A percentile compares a stretch with the other conserved stretches of the same genome.
Evolutionary conservation across 139 green algal species (phyloP).

Genomic region (Chlorella ohadii): DNA sequence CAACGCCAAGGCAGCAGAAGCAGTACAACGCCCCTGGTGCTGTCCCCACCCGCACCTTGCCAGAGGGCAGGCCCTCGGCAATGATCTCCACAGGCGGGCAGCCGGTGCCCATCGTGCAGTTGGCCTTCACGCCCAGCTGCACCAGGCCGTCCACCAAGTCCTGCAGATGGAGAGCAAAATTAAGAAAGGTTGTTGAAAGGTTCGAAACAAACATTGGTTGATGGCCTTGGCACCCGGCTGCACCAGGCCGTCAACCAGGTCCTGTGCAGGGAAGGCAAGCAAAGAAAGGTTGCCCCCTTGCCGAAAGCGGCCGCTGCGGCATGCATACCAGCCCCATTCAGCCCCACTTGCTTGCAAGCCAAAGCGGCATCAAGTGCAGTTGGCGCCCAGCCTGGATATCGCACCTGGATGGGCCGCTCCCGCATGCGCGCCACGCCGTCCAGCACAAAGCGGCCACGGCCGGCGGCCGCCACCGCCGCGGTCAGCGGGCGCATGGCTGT

Average conservation of each 20-base stretch:
- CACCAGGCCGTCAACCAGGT: conserved; percentile 88
- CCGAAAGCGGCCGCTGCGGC: too few species aligned
- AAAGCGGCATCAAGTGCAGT: too few species aligned
- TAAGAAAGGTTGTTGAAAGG: too few species aligned
- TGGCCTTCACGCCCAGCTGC: conserved; percentile 95
- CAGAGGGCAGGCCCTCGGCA: conserved; percentile 84
- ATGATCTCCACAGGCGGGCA: conserved; percentile 94
- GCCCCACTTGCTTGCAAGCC: too few species aligned
- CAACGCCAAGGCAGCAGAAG: background rate
- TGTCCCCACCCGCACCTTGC: conserved; percentile 65
- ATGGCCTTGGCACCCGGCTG: conserved; percentile 92
- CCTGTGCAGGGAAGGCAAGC: conserved; percentile 22
- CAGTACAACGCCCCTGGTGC: too few species aligned
- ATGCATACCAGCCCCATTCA: too few species aligned
- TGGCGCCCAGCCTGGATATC: too few species aligned
- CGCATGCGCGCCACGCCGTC: conserved; percentile 91
- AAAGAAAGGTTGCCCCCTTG: too few species aligned
- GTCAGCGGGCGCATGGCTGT: conserved; percentile 98
- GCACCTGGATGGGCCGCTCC: conserved; percentile 33
- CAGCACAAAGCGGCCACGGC: conserved; percentile 84
- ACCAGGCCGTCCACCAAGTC: conserved; percentile 22
- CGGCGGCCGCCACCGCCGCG: conserved; percentile 95
- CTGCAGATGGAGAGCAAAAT: background rate
- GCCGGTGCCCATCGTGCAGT: conserved; percentile 93
- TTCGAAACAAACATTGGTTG: too few species aligned